Evolutionary conservation across 495 filamentous ascomycete species (phyloP).

Genomic region (Podospora comata): DNA sequence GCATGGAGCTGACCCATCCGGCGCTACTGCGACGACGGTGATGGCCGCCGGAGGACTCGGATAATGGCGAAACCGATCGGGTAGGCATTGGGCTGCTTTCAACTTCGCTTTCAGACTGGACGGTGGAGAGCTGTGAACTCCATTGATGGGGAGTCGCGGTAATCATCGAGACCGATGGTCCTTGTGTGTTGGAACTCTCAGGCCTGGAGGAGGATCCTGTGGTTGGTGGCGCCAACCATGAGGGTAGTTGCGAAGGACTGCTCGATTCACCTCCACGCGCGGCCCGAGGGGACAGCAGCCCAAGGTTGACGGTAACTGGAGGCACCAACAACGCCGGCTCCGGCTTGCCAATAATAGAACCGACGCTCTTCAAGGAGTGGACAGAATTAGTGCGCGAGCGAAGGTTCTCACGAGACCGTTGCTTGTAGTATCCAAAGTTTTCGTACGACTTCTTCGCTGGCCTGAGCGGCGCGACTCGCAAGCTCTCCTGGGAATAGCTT

Average conservation of each 20-base stretch:
- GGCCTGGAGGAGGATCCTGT: conserved; percentile 15
- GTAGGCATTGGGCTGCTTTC: conserved; percentile 40
- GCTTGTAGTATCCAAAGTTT: conserved; percentile 46
- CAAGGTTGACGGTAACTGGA: conserved; percentile 28
- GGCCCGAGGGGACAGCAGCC: conserved; percentile 15
- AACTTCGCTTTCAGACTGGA: conserved; percentile 61
- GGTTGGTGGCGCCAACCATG: conserved; percentile 17
- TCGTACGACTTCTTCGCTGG: conserved; percentile 46
- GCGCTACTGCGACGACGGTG: conserved; percentile 38
- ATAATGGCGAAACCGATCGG: conserved; percentile 44
- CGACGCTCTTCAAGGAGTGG: conserved; percentile 45
- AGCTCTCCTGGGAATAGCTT: conserved; percentile 55
- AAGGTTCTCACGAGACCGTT: conserved; percentile 47
- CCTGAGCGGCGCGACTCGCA: conserved; percentile 50
- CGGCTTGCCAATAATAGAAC: conserved; percentile 44
- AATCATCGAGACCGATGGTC: conserved; percentile 32
- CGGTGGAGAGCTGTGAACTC: conserved; percentile 73
- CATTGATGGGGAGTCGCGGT: conserved; percentile 53
- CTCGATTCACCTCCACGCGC: conserved; percentile 17
- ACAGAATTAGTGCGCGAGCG: conserved; percentile 47
- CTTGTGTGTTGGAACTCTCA: not conserved
- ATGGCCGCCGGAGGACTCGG: conserved; percentile 25
- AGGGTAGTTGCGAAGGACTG: not conserved
- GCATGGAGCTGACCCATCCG: conserved; percentile 38
- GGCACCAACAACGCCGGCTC: conserved; percentile 33